Base-by-base conservation (phyloP, 495 filamentous ascomycete species). In the Xylaria acuta region DNA sequence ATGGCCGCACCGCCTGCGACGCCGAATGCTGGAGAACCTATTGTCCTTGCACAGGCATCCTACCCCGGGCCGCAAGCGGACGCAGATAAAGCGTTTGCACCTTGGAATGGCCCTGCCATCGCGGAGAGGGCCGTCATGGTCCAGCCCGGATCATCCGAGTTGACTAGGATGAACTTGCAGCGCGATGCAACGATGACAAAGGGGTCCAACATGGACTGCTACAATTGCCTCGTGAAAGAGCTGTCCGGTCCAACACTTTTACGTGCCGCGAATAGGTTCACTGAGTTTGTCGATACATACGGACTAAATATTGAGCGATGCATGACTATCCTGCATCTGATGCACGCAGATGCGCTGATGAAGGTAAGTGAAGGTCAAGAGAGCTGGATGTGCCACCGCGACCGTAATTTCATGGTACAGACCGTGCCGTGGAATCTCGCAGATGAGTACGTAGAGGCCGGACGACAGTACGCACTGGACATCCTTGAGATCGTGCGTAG, bases 401-500 rank as follows among this genome's bases (percentile, higher is more conserved):
- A 75, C 62, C 66, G 74, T 51, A 65, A 69, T 16, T 36, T 76
- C 3, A 67, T 53, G 25, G 58, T 38, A 16, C 41, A 67, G 14
- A 47, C 51, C 1, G 34, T 72, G 18, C 32, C 22, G 27, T 74
- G 72, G 72, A 47, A 53, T 53, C n/a, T 30, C 16, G 49, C 53
- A 16, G 62, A 56, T 16, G 74, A 45, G 49, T 69, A 66, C 16
- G 25, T 14, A 32, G 45, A 71, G 27, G 72, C 71, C 5, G 40
- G 63, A 47, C 30, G 36, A 14, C 34, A n/a, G 5, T 73, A 58
- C 43, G 54, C n/a, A 16, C 71, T 64, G 8, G 74, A 72, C 6
- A 66, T 76, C 45, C 68, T 79, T 54, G 64, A 73, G 27, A 75
- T 69, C 49, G 70, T 71, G 30, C 64, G 72, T 11, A 75, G 70